Conservation (phyloP, 768 basidiomycete species). For the Hypholoma sublateritium region DNA sequence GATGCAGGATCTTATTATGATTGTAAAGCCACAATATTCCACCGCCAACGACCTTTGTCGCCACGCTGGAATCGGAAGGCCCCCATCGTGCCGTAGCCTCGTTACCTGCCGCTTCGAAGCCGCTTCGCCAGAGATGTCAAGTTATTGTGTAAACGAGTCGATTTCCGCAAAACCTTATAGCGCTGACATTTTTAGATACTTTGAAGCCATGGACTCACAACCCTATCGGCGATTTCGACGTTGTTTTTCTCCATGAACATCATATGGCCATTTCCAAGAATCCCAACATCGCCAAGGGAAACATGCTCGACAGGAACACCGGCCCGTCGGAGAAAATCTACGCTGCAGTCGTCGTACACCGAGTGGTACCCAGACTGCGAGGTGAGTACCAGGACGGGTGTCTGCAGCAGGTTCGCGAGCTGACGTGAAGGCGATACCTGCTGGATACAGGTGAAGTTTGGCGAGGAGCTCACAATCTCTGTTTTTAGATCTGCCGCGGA, state of each 20-base stretch:
- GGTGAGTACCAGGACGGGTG: constrained; percentile 49
- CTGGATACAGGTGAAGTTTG: constrained; percentile 39
- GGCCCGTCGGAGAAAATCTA: constrained; percentile 40
- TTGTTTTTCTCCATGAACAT: constrained; percentile 57
- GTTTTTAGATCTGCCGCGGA: constrained; percentile 36
- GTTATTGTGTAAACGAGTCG: too few species aligned
- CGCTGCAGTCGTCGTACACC: constrained; percentile 46
- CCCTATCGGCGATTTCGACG: constrained; percentile 38
- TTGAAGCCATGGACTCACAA: constrained; percentile 38
- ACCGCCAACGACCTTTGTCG: too few species aligned
- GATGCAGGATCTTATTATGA: too few species aligned
- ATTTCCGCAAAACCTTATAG: too few species aligned
- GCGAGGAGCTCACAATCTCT: constrained; percentile 23
- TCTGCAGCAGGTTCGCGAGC: constrained; percentile 38
- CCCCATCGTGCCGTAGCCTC: too few species aligned
- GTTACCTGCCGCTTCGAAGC: too few species aligned
- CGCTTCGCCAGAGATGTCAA: too few species aligned
- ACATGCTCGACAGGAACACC: constrained; percentile 45
- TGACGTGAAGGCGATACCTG: constrained; percentile 42
- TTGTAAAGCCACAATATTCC: too few species aligned
- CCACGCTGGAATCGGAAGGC: too few species aligned
- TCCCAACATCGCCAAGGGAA: constrained; percentile 39
- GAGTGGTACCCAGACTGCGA: constrained; percentile 51
- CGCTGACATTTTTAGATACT: background rate
- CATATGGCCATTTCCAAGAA: constrained; percentile 56